phyloP scores from a whole-genome alignment of 2,329 filamentous ascomycete species.

The Colletotrichum acutatum region DNA sequence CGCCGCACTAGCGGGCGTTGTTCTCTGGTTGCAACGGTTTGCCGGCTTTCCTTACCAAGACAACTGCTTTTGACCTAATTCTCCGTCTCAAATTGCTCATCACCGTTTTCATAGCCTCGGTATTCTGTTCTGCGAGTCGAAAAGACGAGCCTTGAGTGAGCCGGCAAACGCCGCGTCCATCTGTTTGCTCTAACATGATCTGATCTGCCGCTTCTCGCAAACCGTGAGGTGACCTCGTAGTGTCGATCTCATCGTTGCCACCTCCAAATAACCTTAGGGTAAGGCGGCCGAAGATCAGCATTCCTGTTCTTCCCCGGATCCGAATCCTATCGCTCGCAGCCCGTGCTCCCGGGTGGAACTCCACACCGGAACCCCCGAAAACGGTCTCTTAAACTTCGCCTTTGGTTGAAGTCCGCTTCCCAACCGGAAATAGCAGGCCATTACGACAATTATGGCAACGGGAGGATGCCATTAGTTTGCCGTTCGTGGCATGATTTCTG shows the following conservation, averaged over 20 bases:
- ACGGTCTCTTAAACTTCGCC: not conserved
- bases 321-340: constrained; percentile 11
- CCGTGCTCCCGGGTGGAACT: constrained; percentile 25
- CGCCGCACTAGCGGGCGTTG: constrained; percentile 18
- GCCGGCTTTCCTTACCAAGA: not conserved
- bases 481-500: not conserved
- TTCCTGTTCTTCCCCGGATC: constrained; percentile 16
- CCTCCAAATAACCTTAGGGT: constrained; percentile 4
- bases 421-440: constrained; percentile 5
- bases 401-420: not conserved
- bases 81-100: not conserved
- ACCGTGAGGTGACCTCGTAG: not conserved
- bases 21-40: constrained; percentile 14
- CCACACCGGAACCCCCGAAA: constrained; percentile 7
- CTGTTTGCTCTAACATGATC: not conserved
- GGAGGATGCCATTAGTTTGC: not conserved
- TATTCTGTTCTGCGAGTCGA: not conserved
- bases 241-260: not conserved
- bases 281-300: constrained; percentile 1
- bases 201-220: not conserved
- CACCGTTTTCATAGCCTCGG: not conserved
- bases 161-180: not conserved
- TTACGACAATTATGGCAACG: not conserved
- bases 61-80: not conserved
- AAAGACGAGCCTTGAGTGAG: not conserved